Conservation (phyloP, 2,329 filamentous ascomycete species). For the Sphaerulina populicola region DNA sequence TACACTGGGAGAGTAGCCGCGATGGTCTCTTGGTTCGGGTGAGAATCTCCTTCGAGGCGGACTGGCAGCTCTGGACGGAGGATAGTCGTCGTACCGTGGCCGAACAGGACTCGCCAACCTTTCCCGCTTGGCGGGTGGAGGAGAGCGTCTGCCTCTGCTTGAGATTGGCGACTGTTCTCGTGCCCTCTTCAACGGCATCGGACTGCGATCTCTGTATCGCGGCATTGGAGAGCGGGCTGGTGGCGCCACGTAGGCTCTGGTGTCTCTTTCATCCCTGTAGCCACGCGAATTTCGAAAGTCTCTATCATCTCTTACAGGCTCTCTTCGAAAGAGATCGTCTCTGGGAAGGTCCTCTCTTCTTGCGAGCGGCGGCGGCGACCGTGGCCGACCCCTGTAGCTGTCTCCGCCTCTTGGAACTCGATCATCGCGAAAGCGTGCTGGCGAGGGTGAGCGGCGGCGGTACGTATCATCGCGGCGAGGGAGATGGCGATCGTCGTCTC, state of each 20-base stretch:
- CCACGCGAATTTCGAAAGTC: constrained; percentile 25
- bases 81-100: constrained; percentile 41
- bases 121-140: constrained; percentile 36
- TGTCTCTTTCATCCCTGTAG: constrained; percentile 28
- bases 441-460: constrained; percentile 30
- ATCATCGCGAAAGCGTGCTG: constrained; percentile 25
- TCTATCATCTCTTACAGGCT: constrained; percentile 27
- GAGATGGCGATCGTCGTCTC: constrained; percentile 20
- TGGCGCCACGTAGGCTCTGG: constrained; percentile 18
- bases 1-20: constrained; percentile 25
- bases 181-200: constrained; percentile 37
- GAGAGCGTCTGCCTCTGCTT: constrained; percentile 40
- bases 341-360: constrained; percentile 32
- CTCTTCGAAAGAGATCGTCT: constrained; percentile 33
- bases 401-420: constrained; percentile 27
- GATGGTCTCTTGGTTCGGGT: constrained; percentile 33
- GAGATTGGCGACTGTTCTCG: constrained; percentile 42
- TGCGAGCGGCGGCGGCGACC: constrained; percentile 25
- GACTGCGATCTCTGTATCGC: constrained; percentile 38
- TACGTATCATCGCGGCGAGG: constrained; percentile 27
- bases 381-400: constrained; percentile 29
- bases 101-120: constrained; percentile 35
- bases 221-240: constrained; percentile 34
- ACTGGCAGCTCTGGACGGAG: constrained; percentile 33
- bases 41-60: constrained; percentile 38